These are phyloP conservation scores for Lactarius indigo DNA, from an alignment of 768 basidiomycete genomes.

Conservation along the genomic window DNA sequence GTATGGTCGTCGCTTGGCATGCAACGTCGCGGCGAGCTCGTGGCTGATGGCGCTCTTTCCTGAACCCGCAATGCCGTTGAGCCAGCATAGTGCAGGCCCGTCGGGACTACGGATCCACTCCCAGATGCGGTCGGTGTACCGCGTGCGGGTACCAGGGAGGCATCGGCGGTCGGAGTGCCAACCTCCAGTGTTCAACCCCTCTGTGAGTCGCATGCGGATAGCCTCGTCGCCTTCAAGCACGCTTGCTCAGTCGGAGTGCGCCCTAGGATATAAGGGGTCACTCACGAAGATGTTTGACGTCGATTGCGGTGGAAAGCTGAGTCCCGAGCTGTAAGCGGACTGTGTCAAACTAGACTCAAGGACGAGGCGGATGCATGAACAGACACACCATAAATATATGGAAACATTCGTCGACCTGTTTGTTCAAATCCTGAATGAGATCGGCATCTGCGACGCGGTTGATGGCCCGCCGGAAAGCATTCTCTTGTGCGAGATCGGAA, in stretches of 20 bases:
- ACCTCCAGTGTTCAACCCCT: slow-evolving; percentile 13
- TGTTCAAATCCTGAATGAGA: slow-evolving; percentile 14
- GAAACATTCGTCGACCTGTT: slow-evolving; percentile 13
- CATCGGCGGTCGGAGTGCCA: slow-evolving; percentile 20
- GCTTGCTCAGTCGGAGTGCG: not conserved
- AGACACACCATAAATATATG: slow-evolving; percentile 8
- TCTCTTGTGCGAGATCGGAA: slow-evolving; percentile 19
- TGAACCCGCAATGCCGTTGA: slow-evolving; percentile 26
- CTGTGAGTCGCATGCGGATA: slow-evolving; percentile 11
- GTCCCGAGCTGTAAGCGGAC: slow-evolving; percentile 9
- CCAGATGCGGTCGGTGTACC: slow-evolving; percentile 18
- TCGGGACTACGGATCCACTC: slow-evolving; percentile 17
- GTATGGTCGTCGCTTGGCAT: slow-evolving; percentile 17
- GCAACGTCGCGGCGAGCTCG: slow-evolving; percentile 21
- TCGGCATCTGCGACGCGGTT: slow-evolving; percentile 14
- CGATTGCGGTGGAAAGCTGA: slow-evolving; percentile 16
- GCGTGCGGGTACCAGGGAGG: slow-evolving; percentile 19
- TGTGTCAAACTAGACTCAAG: not conserved
- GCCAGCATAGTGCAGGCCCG: slow-evolving; percentile 17
- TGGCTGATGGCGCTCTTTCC: slow-evolving; percentile 27
- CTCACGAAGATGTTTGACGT: slow-evolving; percentile 18
- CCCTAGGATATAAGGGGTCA: not conserved
- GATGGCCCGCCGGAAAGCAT: slow-evolving; percentile 18
- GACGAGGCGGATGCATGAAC: not conserved
- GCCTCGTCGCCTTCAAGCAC: slow-evolving; percentile 13